Percentiles rank a stretch among this genome's conserved stretches.
Evolutionary conservation across 371 early-diverging fungal genomes (phyloP).

Genomic region (Mucor velutinosus): DNA sequence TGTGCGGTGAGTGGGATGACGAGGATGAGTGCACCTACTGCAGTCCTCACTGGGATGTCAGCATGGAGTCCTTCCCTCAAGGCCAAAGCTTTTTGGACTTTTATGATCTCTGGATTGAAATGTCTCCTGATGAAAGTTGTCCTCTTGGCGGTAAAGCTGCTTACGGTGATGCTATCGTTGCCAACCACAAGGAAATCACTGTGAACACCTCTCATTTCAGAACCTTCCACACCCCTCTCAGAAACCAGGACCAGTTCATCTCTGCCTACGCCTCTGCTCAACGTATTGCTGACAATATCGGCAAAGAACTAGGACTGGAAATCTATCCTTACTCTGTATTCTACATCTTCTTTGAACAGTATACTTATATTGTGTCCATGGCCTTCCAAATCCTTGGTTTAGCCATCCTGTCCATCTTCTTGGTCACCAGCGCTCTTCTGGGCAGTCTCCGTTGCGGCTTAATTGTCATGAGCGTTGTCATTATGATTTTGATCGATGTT

Average conservation of each 20-base stretch:
- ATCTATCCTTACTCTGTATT: conserved; percentile 78
- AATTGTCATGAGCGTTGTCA: conserved; percentile 62
- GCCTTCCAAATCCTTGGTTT: conserved; percentile 56
- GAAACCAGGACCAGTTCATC: conserved; percentile 70
- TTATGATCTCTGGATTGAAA: conserved; percentile 59
- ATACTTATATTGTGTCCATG: conserved; percentile 61
- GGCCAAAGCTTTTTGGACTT: conserved; percentile 63
- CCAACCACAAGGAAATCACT: conserved; percentile 28
- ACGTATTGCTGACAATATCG: conserved; percentile 63
- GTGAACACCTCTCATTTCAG: conserved; percentile 68
- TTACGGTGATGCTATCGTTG: conserved; percentile 64
- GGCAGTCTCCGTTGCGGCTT: conserved; percentile 61
- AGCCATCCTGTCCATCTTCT: conserved; percentile 62
- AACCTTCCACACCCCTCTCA: conserved; percentile 69
- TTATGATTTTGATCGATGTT: conserved; percentile 68
- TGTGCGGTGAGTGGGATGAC: conserved; percentile 59
- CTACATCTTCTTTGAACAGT: conserved; percentile 82
- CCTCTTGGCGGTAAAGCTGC: conserved; percentile 76
- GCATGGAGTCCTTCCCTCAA: conserved; percentile 62
- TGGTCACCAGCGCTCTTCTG: conserved; percentile 61
- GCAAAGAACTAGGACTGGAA: conserved; percentile 46
- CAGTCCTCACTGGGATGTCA: conserved; percentile 57
- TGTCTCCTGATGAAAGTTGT: conserved; percentile 62
- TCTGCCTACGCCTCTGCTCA: conserved; percentile 63
- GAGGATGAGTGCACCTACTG: conserved; percentile 63